These are phyloP conservation scores for Metarhizium guizhouense DNA, from an alignment of 2,329 filamentous ascomycete species.

Conservation along the genomic window DNA sequence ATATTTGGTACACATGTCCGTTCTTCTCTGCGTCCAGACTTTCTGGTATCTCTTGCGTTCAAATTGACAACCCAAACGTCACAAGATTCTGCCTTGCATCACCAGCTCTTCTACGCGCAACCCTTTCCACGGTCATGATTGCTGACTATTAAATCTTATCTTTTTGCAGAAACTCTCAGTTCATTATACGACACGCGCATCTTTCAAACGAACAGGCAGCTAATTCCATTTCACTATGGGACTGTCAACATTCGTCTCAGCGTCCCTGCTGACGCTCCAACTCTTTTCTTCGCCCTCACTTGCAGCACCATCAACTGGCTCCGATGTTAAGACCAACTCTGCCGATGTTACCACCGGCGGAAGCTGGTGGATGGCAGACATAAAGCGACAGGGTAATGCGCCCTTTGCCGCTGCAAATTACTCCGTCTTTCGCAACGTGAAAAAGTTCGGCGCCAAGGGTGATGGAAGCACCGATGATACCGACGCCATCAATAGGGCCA, in stretches of 20 bases:
- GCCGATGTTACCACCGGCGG: conserved; percentile 22
- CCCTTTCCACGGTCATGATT: not conserved
- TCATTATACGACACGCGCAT: not conserved
- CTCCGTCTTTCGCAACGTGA: conserved; percentile 69
- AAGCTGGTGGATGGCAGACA: conserved; percentile 63
- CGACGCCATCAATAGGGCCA: conserved; percentile 75
- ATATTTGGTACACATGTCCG: not conserved
- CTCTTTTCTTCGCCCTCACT: conserved; percentile 26
- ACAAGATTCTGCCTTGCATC: not conserved
- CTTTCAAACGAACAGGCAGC: conserved; percentile 9
- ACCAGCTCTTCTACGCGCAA: not conserved
- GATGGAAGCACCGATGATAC: conserved; percentile 72
- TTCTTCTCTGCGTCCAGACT: not conserved
- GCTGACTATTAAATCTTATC: not conserved
- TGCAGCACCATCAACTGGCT: conserved; percentile 23
- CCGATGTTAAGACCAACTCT: conserved; percentile 7
- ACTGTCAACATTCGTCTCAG: conserved; percentile 31
- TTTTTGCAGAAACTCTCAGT: not conserved
- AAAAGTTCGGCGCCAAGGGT: conserved; percentile 65
- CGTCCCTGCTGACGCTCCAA: conserved; percentile 33
- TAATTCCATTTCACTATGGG: conserved; percentile 34
- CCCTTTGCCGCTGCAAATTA: conserved; percentile 51
- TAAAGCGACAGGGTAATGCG: conserved; percentile 59
- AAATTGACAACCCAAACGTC: not conserved
- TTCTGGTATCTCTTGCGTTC: not conserved